A percentile compares a stretch with the other conserved stretches of the same genome.
Evolutionary conservation across 2,329 filamentous ascomycete genomes (phyloP).

Genomic region (Fusarium tricinctum): DNA sequence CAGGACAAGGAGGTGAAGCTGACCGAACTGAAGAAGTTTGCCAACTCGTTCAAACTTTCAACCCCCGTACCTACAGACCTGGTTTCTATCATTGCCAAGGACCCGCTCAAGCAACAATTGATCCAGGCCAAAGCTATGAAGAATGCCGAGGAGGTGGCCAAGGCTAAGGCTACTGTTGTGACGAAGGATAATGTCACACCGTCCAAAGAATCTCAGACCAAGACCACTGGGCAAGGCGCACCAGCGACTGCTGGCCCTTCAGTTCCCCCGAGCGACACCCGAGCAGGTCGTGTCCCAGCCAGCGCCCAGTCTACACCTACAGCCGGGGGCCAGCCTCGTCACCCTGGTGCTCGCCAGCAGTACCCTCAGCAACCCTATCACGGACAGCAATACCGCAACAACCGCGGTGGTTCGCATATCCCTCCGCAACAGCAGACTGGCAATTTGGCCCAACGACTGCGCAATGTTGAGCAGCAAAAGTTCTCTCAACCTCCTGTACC

Average conservation of each 20-base stretch:
- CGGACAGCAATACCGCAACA: constrained; percentile 63
- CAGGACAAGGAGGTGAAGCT: constrained; percentile 92
- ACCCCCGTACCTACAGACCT: constrained; percentile 93
- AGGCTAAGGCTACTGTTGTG: constrained; percentile 65
- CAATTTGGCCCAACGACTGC: constrained; percentile 64
- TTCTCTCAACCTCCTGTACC: constrained; percentile 59
- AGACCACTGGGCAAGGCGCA: constrained; percentile 49
- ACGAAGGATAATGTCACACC: constrained; percentile 60
- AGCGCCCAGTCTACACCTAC: constrained; percentile 52
- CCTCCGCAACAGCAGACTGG: constrained; percentile 59
- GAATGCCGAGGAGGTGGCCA: constrained; percentile 75
- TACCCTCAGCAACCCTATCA: constrained; percentile 64
- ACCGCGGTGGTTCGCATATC: constrained; percentile 61
- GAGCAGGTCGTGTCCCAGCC: constrained; percentile 54
- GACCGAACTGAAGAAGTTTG: constrained; percentile 95
- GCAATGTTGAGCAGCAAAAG: constrained; percentile 67
- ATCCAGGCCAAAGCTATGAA: constrained; percentile 90
- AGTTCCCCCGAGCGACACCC: constrained; percentile 46
- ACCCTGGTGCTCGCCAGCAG: constrained; percentile 63
- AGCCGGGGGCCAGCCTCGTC: constrained; percentile 57
- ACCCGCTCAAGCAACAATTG: constrained; percentile 92
- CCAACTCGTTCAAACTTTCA: constrained; percentile 91
- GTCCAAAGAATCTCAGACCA: constrained; percentile 63
- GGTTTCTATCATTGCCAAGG: constrained; percentile 95
- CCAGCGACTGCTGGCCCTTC: constrained; percentile 36